Evolutionary conservation across 345 rosid species (phyloP).

Genomic region (Hibiscus mutabilis): DNA sequence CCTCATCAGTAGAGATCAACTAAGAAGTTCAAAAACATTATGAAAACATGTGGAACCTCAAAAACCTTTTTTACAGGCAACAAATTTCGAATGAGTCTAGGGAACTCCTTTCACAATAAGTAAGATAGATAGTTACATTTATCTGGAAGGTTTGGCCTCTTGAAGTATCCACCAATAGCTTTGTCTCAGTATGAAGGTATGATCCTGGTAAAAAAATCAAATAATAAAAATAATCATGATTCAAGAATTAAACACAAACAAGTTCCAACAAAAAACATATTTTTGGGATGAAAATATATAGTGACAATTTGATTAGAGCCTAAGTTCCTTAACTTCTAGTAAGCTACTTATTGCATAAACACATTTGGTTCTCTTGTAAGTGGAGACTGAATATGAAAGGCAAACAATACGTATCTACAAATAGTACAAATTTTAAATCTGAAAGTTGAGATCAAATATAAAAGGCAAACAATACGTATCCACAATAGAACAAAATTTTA

Average conservation of each 20-base stretch:
- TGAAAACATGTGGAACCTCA: not conserved
- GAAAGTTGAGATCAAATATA: not conserved
- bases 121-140: slow-evolving; percentile 31
- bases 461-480: not conserved
- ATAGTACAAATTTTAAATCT: too few relatives aligned
- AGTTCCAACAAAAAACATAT: not conserved
- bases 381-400: not conserved
- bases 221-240: not conserved
- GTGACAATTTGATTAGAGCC: not conserved
- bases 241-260: not conserved
- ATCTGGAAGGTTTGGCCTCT: slow-evolving; percentile 56
- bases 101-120: not conserved
- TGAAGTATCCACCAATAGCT: slow-evolving; percentile 60
- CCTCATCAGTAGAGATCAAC: not conserved
- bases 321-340: not conserved
- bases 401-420: too few relatives aligned
- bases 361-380: not conserved
- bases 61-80: not conserved
- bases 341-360: not conserved
- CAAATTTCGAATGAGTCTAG: not conserved
- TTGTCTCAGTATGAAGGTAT: slow-evolving; percentile 48
- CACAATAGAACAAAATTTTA: not conserved
- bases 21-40: not conserved
- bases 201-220: slow-evolving; percentile 32
- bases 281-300: not conserved